phyloP scores from a whole-genome alignment of 768 basidiomycete species.

The Phylloporus sp. region DNA sequence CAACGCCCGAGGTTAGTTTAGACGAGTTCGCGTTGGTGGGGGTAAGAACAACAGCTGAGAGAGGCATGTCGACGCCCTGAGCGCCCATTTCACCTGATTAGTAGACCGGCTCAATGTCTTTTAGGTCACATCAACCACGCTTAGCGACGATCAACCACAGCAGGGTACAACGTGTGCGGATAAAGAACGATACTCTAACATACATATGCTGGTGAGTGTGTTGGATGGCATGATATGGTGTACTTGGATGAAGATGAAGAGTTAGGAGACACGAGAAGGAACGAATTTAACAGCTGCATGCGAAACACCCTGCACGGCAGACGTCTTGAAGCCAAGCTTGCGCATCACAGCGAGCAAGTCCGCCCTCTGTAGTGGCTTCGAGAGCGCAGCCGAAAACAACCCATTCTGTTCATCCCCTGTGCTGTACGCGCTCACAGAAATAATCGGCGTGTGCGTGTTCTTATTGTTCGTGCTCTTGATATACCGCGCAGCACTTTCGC shows the following conservation, averaged over 20 bases:
- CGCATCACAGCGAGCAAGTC: constrained; percentile 81
- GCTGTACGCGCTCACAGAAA: constrained; percentile 88
- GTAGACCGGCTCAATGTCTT: neutral
- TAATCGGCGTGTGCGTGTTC: constrained; percentile 89
- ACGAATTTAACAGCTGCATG: constrained; percentile 50
- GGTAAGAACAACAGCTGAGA: neutral
- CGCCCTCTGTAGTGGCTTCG: constrained; percentile 87
- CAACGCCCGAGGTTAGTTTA: too few relatives aligned
- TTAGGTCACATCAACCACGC: neutral
- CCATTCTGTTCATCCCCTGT: constrained; percentile 65
- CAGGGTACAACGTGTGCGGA: constrained; percentile 13
- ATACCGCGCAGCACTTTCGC: constrained; percentile 94
- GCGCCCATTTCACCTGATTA: constrained; percentile 24
- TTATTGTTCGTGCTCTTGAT: constrained; percentile 97
- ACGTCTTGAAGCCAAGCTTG: constrained; percentile 87
- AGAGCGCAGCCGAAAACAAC: constrained; percentile 74
- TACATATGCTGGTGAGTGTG: constrained; percentile 40
- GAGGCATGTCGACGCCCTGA: constrained; percentile 8
- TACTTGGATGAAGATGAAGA: constrained; percentile 19
- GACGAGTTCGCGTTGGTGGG: constrained; percentile 1
- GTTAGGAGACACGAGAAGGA: constrained; percentile 32
- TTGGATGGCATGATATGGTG: constrained; percentile 27
- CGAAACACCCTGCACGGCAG: constrained; percentile 58
- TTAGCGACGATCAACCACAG: constrained; percentile 1
- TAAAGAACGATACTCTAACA: constrained; percentile 35